These are phyloP conservation scores for Amanita jacksonii DNA, from an alignment of 768 basidiomycete species.

Conservation along the genomic window DNA sequence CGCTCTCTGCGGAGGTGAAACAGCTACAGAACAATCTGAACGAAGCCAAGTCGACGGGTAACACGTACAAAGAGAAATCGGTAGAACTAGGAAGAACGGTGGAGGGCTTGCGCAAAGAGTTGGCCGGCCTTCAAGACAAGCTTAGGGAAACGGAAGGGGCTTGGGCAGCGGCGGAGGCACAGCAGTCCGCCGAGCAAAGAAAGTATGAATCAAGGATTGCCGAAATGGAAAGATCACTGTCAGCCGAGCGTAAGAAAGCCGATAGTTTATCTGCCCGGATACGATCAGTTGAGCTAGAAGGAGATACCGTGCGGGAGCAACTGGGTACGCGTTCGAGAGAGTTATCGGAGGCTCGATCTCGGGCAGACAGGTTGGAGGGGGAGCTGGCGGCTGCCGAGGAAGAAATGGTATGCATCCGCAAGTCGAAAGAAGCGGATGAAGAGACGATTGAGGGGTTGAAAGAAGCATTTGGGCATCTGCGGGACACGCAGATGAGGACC, in stretches of 20 bases:
- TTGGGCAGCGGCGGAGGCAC: background rate
- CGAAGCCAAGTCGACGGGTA: conserved; percentile 6
- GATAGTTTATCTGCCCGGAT: conserved; percentile 12
- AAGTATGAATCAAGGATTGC: conserved; percentile 4
- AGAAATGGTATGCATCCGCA: conserved; percentile 21
- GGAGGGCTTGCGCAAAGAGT: conserved; percentile 7
- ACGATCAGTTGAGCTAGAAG: background rate
- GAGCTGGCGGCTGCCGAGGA: conserved; percentile 20
- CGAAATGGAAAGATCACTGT: conserved; percentile 7
- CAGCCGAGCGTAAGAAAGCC: conserved; percentile 8
- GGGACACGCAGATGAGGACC: conserved; percentile 23
- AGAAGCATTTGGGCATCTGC: conserved; percentile 20
- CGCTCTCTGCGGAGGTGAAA: conserved; percentile 6
- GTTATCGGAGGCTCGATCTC: conserved; percentile 11
- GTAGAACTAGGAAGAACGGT: conserved; percentile 8
- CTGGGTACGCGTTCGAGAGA: conserved; percentile 5
- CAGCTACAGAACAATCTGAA: background rate
- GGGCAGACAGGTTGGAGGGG: conserved; percentile 12
- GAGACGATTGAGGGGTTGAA: conserved; percentile 25
- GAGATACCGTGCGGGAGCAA: conserved; percentile 3
- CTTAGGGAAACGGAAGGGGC: background rate
- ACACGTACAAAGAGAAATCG: conserved; percentile 2
- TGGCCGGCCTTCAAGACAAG: conserved; percentile 2
- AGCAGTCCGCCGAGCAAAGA: conserved; percentile 4
- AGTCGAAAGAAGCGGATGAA: conserved; percentile 25